phyloP scores from a whole-genome alignment of 345 rosid species.

The Moricandia arvensis region DNA sequence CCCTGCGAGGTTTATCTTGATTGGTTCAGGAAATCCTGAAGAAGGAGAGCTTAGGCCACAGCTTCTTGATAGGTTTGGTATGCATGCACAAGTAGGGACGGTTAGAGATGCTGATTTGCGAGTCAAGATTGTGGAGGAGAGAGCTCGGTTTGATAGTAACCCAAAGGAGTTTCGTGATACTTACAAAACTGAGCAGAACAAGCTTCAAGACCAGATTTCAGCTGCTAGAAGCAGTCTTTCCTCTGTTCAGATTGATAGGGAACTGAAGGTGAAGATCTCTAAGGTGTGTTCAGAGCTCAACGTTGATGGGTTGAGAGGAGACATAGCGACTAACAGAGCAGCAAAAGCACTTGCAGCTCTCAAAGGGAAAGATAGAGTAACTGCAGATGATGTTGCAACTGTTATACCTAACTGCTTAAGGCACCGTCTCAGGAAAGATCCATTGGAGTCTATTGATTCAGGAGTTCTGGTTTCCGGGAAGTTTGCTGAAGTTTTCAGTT shows the following conservation, averaged over 20 bases:
- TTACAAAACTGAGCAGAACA: slow-evolving; percentile 81
- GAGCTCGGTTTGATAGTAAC: slow-evolving; percentile 78
- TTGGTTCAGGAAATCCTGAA: slow-evolving; percentile 96
- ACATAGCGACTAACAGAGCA: slow-evolving; percentile 92
- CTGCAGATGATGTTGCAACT: slow-evolving; percentile 89
- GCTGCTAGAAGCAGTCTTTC: slow-evolving; percentile 67
- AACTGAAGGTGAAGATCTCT: slow-evolving; percentile 87
- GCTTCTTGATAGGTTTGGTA: slow-evolving; percentile 90
- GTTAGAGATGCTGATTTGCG: slow-evolving; percentile 94
- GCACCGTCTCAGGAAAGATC: slow-evolving; percentile 97
- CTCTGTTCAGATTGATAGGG: slow-evolving; percentile 76
- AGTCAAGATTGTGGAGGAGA: slow-evolving; percentile 95
- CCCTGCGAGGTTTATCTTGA: slow-evolving; percentile 90
- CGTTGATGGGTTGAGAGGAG: slow-evolving; percentile 95
- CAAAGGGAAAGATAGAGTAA: slow-evolving; percentile 76
- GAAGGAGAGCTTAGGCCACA: slow-evolving; percentile 97
- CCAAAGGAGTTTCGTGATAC: slow-evolving; percentile 88
- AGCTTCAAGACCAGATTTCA: slow-evolving; percentile 79
- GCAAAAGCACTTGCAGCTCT: slow-evolving; percentile 91
- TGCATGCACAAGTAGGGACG: slow-evolving; percentile 97
- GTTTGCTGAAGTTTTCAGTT: slow-evolving; percentile 84
- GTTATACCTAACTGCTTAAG: slow-evolving; percentile 96
- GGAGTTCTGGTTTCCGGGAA: slow-evolving; percentile 86
- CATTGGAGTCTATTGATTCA: slow-evolving; percentile 90
- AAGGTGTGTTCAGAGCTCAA: slow-evolving; percentile 91